phyloP scores from a whole-genome alignment of 1,139 yeast species.

The Candida sp. region DNA sequence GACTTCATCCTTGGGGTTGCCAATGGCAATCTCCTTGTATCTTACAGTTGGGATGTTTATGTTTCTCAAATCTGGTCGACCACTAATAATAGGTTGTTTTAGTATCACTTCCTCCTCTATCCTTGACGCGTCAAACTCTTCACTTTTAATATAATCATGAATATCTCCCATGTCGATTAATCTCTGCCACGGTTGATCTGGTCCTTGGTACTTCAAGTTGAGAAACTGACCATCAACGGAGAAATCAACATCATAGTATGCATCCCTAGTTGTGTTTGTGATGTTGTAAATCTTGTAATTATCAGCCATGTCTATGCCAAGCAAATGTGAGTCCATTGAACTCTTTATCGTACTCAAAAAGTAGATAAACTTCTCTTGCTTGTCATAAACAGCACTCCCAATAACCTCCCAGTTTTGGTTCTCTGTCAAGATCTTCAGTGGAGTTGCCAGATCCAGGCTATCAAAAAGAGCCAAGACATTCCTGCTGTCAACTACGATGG shows the following conservation, averaged over 20 bases:
- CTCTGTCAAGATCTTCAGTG: slow-evolving; percentile 44
- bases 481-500: slow-evolving; percentile 61
- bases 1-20: slow-evolving; percentile 38
- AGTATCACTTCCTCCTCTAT: slow-evolving; percentile 22
- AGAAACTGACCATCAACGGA: slow-evolving; percentile 62
- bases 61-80: slow-evolving; percentile 23
- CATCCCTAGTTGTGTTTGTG: slow-evolving; percentile 28
- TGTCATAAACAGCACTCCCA: slow-evolving; percentile 55
- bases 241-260: slow-evolving; percentile 39
- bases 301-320: slow-evolving; percentile 26
- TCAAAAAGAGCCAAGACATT: slow-evolving; percentile 75
- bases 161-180: slow-evolving; percentile 50
- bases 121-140: slow-evolving; percentile 8
- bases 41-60: slow-evolving; percentile 61
- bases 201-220: slow-evolving; percentile 62
- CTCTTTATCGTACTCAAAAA: slow-evolving; percentile 59
- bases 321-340: slow-evolving; percentile 33
- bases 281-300: slow-evolving; percentile 18
- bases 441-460: slow-evolving; percentile 40
- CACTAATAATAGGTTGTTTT: slow-evolving; percentile 31
- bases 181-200: slow-evolving; percentile 67
- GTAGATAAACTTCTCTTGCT: slow-evolving; percentile 56
- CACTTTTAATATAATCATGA: slow-evolving; percentile 21
- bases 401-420: slow-evolving; percentile 34
- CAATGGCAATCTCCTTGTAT: slow-evolving; percentile 53